Evolutionary conservation across 1,284 basidiomycete genomes (phyloP).

Genomic region (Ganoderma lingzhi): DNA sequence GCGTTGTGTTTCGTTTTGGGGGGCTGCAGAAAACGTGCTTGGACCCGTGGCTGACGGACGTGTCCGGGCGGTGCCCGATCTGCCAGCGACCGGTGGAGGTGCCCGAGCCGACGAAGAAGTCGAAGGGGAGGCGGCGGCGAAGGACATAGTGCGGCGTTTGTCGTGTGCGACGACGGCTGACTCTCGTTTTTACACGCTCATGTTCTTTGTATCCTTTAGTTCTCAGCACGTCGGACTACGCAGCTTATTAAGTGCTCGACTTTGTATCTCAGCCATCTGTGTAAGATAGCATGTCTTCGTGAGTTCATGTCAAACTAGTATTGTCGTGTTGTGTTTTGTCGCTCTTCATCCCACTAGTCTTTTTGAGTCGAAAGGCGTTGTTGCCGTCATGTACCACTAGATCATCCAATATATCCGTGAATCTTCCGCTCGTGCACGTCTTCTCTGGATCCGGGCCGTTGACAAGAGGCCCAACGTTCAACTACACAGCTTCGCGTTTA

Average conservation of each 20-base stretch:
- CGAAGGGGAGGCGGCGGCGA: slow-evolving; percentile 24
- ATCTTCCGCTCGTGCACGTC: too few species aligned
- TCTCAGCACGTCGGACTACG: background rate
- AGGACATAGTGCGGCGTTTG: slow-evolving; percentile 13
- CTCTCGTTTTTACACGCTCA: background rate
- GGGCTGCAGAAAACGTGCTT: slow-evolving; percentile 73
- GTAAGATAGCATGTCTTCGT: background rate
- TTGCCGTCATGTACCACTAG: background rate
- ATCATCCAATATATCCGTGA: background rate
- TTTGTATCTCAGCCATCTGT: background rate
- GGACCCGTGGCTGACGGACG: slow-evolving; percentile 80
- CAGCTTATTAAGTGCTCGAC: background rate
- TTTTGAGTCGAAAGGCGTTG: background rate
- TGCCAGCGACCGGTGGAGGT: slow-evolving; percentile 68
- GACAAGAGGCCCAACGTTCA: background rate
- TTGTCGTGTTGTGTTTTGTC: background rate
- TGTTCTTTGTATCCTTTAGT: background rate
- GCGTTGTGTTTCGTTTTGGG: background rate
- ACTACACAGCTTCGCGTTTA: background rate
- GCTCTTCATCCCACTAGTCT: background rate
- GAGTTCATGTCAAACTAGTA: background rate
- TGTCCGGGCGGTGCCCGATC: slow-evolving; percentile 82
- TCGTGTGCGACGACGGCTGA: background rate
- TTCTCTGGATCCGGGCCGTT: too few species aligned
- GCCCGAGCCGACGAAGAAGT: slow-evolving; percentile 37